Base-by-base conservation (phyloP, 306 rosid species). In the Prinsepia uniflora region DNA sequence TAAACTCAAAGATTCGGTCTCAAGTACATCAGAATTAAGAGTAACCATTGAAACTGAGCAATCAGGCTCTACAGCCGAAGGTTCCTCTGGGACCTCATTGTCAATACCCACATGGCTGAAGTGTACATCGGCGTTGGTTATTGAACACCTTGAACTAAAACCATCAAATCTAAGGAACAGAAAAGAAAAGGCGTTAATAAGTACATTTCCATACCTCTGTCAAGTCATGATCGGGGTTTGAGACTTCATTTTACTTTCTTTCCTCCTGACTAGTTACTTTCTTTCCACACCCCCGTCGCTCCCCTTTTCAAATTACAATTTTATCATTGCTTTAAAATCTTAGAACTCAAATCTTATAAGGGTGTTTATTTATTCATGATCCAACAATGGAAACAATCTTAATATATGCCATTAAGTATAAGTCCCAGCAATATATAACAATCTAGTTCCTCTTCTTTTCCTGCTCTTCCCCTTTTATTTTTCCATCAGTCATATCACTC, bases 1-100 rank as follows among this genome's bases (percentile, higher is more conserved):
- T 42, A 87, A 71, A 77, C 80, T 77, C 85, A 87, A 72, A 71
- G 93, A 75, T 67, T 95, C 90, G n/a, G 89, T 75, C 76, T 91
- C 85, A 8, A 89, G 84, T 75, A 86, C 78, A 63, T 90, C 91
- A 53, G 90, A 41, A 12, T 79, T 80, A 66, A 89, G 79, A 70
- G 81, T 82, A 73, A 86, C 77, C 44, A 90, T 81, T 9, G 87
- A 87, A 70, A 84, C 81, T 6, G 90, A 76, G 70, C 87, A 84
- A 52, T 86, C 86, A 52, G 75, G 75, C 81, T 88, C 87, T 48
- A 84, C 78, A 15, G 68, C 69, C 3, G 87, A 70, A 69, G 80
- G 74, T 54, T 65, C 88, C 78, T 86, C 91, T 30, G 45, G 79
- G 68, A 45, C 68, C 44, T 82, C 90, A 47, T 85, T 84, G 43